Evolutionary conservation across 495 filamentous ascomycete genomes (phyloP).

Genomic region (Penicillium steckii): DNA sequence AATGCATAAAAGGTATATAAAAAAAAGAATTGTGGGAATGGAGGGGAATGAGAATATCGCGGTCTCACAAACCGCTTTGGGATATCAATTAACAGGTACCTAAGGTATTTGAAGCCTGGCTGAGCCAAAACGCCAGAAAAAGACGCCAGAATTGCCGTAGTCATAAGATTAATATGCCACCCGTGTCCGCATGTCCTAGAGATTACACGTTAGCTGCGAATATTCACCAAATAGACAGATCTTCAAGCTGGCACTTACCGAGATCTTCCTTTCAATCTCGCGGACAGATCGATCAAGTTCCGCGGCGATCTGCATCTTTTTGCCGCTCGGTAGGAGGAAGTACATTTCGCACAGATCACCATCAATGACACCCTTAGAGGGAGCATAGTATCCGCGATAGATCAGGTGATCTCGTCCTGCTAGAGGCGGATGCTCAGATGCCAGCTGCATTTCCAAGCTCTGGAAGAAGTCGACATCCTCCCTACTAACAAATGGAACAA

Average conservation of each 20-base stretch:
- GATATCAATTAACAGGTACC: conserved; percentile 22
- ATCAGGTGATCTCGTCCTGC: conserved; percentile 93
- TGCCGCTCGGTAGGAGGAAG: conserved; percentile 73
- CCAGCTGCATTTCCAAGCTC: conserved; percentile 81
- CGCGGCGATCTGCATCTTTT: conserved; percentile 90
- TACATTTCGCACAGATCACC: conserved; percentile 97
- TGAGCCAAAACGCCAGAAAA: conserved; percentile 16
- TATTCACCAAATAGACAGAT: no score
- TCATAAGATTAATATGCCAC: conserved; percentile 67
- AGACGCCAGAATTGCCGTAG: conserved; percentile 26
- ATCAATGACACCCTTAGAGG: conserved; percentile 94
- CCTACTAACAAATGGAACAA: conserved; percentile 84
- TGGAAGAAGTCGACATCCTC: conserved; percentile 99
- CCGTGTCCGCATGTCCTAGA: conserved; percentile 80
- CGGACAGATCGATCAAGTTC: conserved; percentile 87
- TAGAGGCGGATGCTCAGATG: conserved; percentile 78
- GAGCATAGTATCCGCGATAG: conserved; percentile 94
- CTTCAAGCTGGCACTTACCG: conserved; percentile 65
- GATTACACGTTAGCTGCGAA: conserved; percentile 17
- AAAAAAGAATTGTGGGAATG: background rate
- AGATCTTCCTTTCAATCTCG: conserved; percentile 94
- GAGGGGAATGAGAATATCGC: conserved; percentile 3
- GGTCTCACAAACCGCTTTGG: conserved; percentile 17
- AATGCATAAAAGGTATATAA: background rate
- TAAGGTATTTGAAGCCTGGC: conserved; percentile 34